Evolutionary conservation across 306 rosid genomes (phyloP).

Genomic region (Glycyrrhiza uralensis): DNA sequence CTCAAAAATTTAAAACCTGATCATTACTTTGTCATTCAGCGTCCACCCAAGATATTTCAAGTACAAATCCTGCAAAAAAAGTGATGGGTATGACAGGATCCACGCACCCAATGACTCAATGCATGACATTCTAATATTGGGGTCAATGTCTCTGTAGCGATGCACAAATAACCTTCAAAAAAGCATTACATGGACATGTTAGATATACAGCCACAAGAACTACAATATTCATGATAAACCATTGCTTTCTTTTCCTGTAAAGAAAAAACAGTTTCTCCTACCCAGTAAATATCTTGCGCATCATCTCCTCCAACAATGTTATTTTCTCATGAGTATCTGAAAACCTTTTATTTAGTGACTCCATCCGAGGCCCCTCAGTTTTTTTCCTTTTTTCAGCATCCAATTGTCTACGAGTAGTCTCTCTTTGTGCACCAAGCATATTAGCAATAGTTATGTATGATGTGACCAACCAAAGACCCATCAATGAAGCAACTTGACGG

Average conservation of each 20-base stretch:
- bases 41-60: conserved; percentile 98
- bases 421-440: conserved; percentile 85
- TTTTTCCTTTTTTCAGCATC: conserved; percentile 97
- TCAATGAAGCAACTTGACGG: conserved; percentile 88
- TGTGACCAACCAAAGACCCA: conserved; percentile 93
- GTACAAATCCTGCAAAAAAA: conserved; percentile 93
- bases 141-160: conserved; percentile 93
- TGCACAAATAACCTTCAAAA: conserved; percentile 93
- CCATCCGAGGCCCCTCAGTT: conserved; percentile 87
- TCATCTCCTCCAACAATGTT: conserved; percentile 88
- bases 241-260: not conserved
- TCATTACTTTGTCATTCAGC: conserved; percentile 84
- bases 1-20: conserved; percentile 13
- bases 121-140: conserved; percentile 85
- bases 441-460: conserved; percentile 83
- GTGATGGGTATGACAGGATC: conserved; percentile 91
- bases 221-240: not conserved
- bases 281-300: conserved; percentile 98
- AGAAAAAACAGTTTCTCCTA: conserved; percentile 36
- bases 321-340: conserved; percentile 80
- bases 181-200: conserved; percentile 26
- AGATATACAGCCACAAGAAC: conserved; percentile 29
- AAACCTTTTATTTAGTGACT: conserved; percentile 82
- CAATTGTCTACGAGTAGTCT: conserved; percentile 91
- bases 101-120: conserved; percentile 89